Evolutionary conservation across 176 grass and related monocot genomes (phyloP), one percentile per base, ranked within the genome.

Genomic region (Musa itinerans): DNA sequence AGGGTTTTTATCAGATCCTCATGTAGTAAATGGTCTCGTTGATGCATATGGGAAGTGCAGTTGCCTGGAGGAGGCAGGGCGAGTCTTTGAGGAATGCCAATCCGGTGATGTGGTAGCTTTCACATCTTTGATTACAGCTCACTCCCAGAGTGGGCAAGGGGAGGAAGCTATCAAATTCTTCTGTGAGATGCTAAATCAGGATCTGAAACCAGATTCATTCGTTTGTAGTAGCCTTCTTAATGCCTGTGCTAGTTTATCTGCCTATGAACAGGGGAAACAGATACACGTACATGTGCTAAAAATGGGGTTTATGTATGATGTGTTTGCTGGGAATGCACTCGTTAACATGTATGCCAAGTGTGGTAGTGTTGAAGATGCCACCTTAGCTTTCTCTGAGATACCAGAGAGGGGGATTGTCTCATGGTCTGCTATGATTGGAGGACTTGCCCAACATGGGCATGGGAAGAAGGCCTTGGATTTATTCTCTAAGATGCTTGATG

Each of bases 371-470:
- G 83, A 91, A 68, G 88, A 97, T 76, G 93, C 93, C n/a, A 78
- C 85, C 63, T 68, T 86, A 25, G 85, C 79, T 21, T 97, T 97
- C 81, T 79, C 86, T 23, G 29, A 82, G 52, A 72, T 93, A 73
- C 79, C 74, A 25, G 88, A 87, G 71, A 97, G 72, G 72, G 93
- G 86, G 71, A 79, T 92, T 68, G 87, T 96, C 69, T 92, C 93
- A 72, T 97, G 90, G 93, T 93, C 93, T 79, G 90, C 93, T n/a
- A 93, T 97, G 93, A 97, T 97, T 11, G 87, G 90, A 69, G 93
- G 89, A 57, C 72, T 93, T 65, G 93, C 93, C 59, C 88, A 97
- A 64, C 93, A 97, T 83, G 93, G 90, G 22, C 87, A 90, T 81
- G 93, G 85, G 57, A 89, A 87, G 74, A 56, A 73, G 54, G 90